Evolutionary conservation across 495 filamentous ascomycete genomes (phyloP), one percentile per base, ranked within the genome.

Genomic region (Saxophila tyrrhenica): DNA sequence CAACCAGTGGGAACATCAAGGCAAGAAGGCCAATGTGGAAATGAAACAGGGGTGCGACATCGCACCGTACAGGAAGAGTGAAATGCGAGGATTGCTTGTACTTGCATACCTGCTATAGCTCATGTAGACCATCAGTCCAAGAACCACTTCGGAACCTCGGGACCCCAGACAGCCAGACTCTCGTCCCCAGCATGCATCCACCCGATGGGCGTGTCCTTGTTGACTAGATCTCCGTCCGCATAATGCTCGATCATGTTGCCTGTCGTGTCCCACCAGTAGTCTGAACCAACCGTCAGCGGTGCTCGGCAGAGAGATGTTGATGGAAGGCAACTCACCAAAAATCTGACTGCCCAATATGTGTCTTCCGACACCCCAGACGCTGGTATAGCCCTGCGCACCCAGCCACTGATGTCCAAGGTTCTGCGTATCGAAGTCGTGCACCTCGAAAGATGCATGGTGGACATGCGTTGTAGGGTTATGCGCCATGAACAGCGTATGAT

Each of bases 371-470:
- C 85, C 85, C 85, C 85, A 89, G 51, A 82, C 82, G 54, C 76
- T 78, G 54, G 75, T 71, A 62, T 85, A 85, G 1, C 77, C 78
- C 64, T 82, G 78, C 54, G 75, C 64, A 0, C 72, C 71, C 8
- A 89, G 72, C 79, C 80, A 86, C 48, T 85, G 75, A 64, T 89
- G 85, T 1, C 85, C 85, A 3, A 88, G 71, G 32, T 81, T 70
- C 69, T 88, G 84, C 0, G 80, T 78, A 58, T 89, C 85, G 60
- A 84, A 85, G 62, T 89, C 84, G 63, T 84, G 77, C 7, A 86
- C 83, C 65, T 89, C 85, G 54, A 83, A 89, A 2, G 76, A 80
- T 24, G 76, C 78, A 62, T 89, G 85, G 64, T 88, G 85, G 1
- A 88, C 80, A 62, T 84, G 79, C 16, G 69, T 67, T 16, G 73